These are phyloP conservation scores for Sideroxylon spinosum DNA, from an alignment of 179 eudicot genomes.

Conservation along the genomic window DNA sequence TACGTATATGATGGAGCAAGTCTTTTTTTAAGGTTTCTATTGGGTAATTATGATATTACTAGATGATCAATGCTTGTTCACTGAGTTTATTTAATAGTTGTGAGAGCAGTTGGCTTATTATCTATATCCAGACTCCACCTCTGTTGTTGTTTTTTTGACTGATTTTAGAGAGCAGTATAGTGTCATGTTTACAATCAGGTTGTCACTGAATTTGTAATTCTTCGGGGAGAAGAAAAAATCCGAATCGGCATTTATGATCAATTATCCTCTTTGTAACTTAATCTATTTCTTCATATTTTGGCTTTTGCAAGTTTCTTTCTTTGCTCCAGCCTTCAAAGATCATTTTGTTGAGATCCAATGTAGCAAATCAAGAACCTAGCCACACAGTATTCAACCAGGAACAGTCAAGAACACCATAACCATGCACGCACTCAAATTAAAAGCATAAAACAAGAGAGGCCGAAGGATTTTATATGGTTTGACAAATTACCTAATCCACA, in stretches of 20 bases:
- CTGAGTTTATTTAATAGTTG: not conserved
- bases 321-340: too few relatives aligned
- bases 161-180: not conserved
- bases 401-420: too few relatives aligned
- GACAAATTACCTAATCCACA: too few relatives aligned
- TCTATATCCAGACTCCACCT: not conserved
- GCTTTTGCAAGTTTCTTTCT: too few relatives aligned
- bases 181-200: not conserved
- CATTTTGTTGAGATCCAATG: too few relatives aligned
- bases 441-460: too few relatives aligned
- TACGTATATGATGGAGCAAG: not conserved
- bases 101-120: not conserved
- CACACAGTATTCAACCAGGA: too few relatives aligned
- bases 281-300: not conserved
- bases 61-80: not conserved
- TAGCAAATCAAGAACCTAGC: too few relatives aligned
- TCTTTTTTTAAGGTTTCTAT: not conserved
- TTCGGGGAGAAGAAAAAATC: not conserved
- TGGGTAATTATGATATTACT: not conserved
- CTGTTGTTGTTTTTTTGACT: not conserved
- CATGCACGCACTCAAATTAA: too few relatives aligned
- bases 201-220: not conserved
- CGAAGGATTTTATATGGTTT: too few relatives aligned
- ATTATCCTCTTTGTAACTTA: not conserved
- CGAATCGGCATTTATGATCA: not conserved